These are phyloP conservation scores for Phaeomoniella chlamydospora DNA, from an alignment of 2,329 filamentous ascomycete species.

Conservation along the genomic window DNA sequence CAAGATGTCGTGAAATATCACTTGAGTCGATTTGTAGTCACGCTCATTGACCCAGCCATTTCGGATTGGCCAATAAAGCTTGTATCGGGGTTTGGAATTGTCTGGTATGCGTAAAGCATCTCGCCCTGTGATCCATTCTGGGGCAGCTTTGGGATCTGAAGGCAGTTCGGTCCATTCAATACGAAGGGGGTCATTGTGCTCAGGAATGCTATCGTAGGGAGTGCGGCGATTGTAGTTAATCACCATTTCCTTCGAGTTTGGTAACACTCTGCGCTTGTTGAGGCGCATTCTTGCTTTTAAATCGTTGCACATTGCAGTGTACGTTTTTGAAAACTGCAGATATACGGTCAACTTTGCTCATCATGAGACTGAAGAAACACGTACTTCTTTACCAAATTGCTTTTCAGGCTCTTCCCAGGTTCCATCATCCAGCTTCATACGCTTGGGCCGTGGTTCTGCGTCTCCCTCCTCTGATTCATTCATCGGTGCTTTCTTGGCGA, in stretches of 20 bases:
- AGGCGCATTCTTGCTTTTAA: slow-evolving; percentile 81
- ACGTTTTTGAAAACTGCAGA: slow-evolving; percentile 45
- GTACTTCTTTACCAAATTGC: slow-evolving; percentile 74
- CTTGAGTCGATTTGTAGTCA: slow-evolving; percentile 67
- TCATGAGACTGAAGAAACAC: too few relatives aligned
- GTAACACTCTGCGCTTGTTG: slow-evolving; percentile 87
- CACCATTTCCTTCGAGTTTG: slow-evolving; percentile 94
- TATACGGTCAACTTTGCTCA: too few relatives aligned
- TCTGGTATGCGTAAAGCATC: slow-evolving; percentile 79
- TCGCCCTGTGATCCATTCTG: slow-evolving; percentile 66
- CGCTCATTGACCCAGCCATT: slow-evolving; percentile 81
- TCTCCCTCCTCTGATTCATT: slow-evolving; percentile 76
- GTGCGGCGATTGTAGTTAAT: slow-evolving; percentile 84
- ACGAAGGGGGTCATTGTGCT: slow-evolving; percentile 87
- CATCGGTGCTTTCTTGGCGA: slow-evolving; percentile 62
- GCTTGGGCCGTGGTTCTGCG: slow-evolving; percentile 60
- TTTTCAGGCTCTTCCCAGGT: slow-evolving; percentile 48
- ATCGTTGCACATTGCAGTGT: slow-evolving; percentile 69
- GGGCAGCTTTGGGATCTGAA: slow-evolving; percentile 42
- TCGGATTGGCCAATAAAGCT: slow-evolving; percentile 81
- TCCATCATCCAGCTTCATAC: slow-evolving; percentile 42
- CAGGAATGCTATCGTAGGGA: slow-evolving; percentile 71
- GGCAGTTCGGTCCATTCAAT: slow-evolving; percentile 89
- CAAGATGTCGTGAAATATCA: slow-evolving; percentile 76
- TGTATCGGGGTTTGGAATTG: slow-evolving; percentile 75